These are phyloP conservation scores for Fusarium hainanense DNA, from an alignment of 2,329 filamentous ascomycete species.

Conservation along the genomic window DNA sequence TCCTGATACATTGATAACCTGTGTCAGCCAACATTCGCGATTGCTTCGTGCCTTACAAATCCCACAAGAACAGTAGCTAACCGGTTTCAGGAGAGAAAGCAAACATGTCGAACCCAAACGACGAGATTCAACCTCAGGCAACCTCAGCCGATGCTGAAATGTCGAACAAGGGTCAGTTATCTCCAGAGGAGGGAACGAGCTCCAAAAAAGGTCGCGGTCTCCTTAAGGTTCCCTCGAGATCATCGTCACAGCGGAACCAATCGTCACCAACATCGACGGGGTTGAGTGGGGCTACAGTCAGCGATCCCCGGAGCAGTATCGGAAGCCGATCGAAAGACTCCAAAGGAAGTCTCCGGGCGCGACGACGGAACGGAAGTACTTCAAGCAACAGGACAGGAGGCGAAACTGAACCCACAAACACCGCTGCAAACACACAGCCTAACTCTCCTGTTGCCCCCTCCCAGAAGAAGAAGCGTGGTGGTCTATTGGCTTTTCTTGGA, in stretches of 20 bases:
- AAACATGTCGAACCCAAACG: constrained; percentile 49
- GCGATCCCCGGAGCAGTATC: constrained; percentile 70
- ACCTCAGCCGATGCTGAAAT: constrained; percentile 51
- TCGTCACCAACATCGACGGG: constrained; percentile 69
- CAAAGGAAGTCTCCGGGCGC: constrained; percentile 71
- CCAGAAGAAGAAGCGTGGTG: constrained; percentile 65
- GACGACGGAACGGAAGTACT: constrained; percentile 73
- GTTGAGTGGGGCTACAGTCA: constrained; percentile 68
- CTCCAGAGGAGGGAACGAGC: constrained; percentile 55
- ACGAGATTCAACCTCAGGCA: constrained; percentile 52
- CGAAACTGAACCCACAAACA: constrained; percentile 63
- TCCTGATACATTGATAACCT: not conserved
- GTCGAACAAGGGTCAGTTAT: constrained; percentile 56
- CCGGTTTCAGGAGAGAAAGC: constrained; percentile 37
- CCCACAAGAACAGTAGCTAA: constrained; percentile 33
- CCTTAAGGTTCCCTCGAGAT: constrained; percentile 70
- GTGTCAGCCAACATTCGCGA: constrained; percentile 9
- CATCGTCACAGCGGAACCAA: constrained; percentile 70
- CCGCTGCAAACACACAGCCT: constrained; percentile 62
- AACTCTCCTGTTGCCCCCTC: constrained; percentile 62
- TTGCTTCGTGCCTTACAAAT: constrained; percentile 7
- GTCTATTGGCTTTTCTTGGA: constrained; percentile 70
- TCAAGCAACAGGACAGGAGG: constrained; percentile 71
- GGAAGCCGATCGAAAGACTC: constrained; percentile 73
- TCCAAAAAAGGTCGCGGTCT: constrained; percentile 64